These are phyloP conservation scores for Nakazawaea ernobii DNA, from an alignment of 805 yeast genomes.

Conservation along the genomic window DNA sequence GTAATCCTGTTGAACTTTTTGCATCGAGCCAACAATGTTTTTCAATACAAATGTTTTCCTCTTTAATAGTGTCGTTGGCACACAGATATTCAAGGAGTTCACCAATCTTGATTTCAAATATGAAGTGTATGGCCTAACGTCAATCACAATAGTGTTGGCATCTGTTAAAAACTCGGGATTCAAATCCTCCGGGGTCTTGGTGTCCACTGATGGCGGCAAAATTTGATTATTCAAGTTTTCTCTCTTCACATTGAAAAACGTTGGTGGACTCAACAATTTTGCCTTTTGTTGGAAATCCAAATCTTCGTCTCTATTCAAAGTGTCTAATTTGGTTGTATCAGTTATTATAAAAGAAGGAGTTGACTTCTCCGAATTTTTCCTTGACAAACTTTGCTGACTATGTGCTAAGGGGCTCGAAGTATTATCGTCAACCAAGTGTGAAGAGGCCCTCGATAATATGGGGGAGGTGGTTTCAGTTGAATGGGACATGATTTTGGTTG, in stretches of 20 bases:
- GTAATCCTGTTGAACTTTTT: conserved; percentile 17
- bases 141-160: conserved; percentile 18
- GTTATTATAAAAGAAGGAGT: conserved; percentile 8
- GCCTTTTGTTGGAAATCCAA: too few species aligned
- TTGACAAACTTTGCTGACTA: neutral
- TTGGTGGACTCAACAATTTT: neutral
- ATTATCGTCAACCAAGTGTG: neutral
- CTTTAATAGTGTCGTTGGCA: conserved; percentile 39
- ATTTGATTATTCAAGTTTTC: neutral
- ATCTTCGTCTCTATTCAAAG: too few species aligned
- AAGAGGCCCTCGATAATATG: neutral
- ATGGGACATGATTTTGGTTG: neutral
- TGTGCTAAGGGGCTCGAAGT: neutral
- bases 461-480: neutral
- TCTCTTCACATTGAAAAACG: conserved; percentile 6
- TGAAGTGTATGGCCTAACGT: conserved; percentile 33
- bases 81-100: conserved; percentile 31
- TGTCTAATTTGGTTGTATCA: neutral
- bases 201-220: neutral
- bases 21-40: conserved; percentile 28
- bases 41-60: conserved; percentile 28
- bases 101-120: conserved; percentile 26
- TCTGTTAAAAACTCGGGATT: neutral
- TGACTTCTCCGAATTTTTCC: neutral
- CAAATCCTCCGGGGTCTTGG: neutral